A percentile compares a stretch with the other conserved stretches of the same genome.
Evolutionary conservation across 148 eudicot genomes (phyloP).

Genomic region (Rhododendron molle): DNA sequence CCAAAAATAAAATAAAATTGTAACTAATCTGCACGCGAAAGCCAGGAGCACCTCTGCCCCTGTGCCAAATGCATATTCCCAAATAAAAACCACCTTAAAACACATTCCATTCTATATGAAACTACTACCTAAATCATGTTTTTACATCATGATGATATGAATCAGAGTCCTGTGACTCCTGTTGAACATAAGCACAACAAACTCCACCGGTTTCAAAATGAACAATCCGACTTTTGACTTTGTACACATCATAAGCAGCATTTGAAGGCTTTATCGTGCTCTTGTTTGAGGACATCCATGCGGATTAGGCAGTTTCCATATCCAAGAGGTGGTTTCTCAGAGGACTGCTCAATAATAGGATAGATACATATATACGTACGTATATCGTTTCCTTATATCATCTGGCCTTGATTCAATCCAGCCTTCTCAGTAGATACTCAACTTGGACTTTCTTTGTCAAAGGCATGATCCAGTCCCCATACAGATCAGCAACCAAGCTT

Average conservation of each 20-base stretch:
- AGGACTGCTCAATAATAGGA: background rate
- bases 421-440: slow-evolving; percentile 76
- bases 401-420: slow-evolving; percentile 40
- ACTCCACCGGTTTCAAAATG: background rate
- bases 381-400: background rate
- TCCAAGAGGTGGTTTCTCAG: background rate
- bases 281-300: background rate
- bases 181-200: background rate
- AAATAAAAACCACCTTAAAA: background rate
- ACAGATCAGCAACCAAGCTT: slow-evolving; percentile 69
- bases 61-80: background rate
- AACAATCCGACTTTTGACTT: background rate
- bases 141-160: background rate
- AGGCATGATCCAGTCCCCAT: slow-evolving; percentile 97
- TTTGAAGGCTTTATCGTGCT: background rate
- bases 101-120: background rate
- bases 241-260: background rate
- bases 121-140: background rate
- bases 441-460: slow-evolving; percentile 90
- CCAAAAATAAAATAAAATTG: too few relatives aligned
- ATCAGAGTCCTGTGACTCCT: background rate
- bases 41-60: background rate
- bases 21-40: background rate
- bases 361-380: background rate
- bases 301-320: background rate